Conservation (phyloP, 2,329 filamentous ascomycete genomes). For the Incumbomyces lentus region DNA sequence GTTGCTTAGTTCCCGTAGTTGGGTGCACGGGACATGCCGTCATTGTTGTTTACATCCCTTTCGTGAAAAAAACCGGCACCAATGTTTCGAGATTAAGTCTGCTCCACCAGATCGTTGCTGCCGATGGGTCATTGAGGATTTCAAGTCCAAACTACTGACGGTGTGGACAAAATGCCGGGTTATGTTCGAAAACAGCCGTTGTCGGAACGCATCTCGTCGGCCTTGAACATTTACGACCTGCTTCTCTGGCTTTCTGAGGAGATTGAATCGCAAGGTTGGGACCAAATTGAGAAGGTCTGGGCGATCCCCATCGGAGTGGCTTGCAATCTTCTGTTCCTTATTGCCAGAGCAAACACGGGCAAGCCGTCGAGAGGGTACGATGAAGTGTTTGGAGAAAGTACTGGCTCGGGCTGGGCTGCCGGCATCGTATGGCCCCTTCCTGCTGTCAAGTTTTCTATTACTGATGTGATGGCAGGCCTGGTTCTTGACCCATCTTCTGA, state of each 20-base stretch:
- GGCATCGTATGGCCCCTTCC: slow-evolving; percentile 46
- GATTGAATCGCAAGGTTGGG: slow-evolving; percentile 82
- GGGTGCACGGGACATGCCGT: neutral
- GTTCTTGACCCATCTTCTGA: slow-evolving; percentile 60
- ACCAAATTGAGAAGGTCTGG: slow-evolving; percentile 62
- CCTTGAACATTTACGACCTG: slow-evolving; percentile 80
- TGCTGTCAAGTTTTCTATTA: slow-evolving; percentile 9
- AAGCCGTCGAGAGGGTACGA: slow-evolving; percentile 47
- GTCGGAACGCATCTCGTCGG: slow-evolving; percentile 65
- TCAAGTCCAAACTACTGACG: too few species aligned
- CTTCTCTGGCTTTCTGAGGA: slow-evolving; percentile 86
- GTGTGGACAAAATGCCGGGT: slow-evolving; percentile 50
- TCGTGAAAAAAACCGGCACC: neutral
- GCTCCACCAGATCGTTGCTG: too few species aligned
- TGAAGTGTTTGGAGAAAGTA: slow-evolving; percentile 73
- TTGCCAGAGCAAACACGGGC: slow-evolving; percentile 69
- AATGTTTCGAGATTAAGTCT: slow-evolving; percentile 1
- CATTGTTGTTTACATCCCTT: neutral
- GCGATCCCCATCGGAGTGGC: slow-evolving; percentile 64
- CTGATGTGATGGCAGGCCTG: slow-evolving; percentile 43
- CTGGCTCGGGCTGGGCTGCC: slow-evolving; percentile 52
- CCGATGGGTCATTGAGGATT: too few species aligned
- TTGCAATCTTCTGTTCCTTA: slow-evolving; percentile 68
- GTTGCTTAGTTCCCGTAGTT: too few species aligned
- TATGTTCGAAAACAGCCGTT: slow-evolving; percentile 75